phyloP scores from a whole-genome alignment of 805 yeast species.

The Torulaspora franciscae region DNA sequence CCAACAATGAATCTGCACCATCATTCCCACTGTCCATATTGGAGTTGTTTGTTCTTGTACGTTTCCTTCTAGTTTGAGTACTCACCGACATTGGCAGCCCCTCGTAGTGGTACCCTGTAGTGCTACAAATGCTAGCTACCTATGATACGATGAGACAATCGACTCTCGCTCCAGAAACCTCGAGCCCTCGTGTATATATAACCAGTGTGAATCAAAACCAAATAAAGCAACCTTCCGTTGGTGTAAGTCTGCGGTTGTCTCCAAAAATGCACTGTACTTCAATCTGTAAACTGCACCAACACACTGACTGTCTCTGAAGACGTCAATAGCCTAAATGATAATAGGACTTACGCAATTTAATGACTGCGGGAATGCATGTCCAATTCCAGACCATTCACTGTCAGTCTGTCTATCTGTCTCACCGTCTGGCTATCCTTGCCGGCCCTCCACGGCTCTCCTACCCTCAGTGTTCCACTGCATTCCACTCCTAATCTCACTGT shows the following conservation, averaged over 20 bases:
- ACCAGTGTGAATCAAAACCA: neutral
- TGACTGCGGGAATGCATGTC: neutral
- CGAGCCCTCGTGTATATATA: constrained; percentile 4
- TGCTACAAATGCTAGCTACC: constrained; percentile 3
- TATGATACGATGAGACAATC: constrained; percentile 1
- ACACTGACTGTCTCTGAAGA: neutral
- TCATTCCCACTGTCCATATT: constrained; percentile 6
- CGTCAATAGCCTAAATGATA: neutral
- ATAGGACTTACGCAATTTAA: neutral
- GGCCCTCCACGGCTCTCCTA: neutral
- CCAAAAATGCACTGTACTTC: neutral
- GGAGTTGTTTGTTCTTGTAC: constrained; percentile 11
- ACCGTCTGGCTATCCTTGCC: neutral
- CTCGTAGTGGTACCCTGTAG: neutral
- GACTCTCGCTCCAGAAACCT: neutral
- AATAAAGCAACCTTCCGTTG: neutral
- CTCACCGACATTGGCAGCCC: constrained; percentile 10
- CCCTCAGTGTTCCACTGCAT: neutral
- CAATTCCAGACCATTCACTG: neutral
- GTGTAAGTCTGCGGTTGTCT: neutral
- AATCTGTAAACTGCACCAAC: neutral
- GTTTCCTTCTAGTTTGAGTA: constrained; percentile 11
- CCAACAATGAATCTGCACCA: constrained; percentile 17
- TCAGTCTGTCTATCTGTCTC: constrained; percentile 1
- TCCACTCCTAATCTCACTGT: neutral